phyloP scores from a whole-genome alignment of 768 basidiomycete species.

The Boletus barrowsii region DNA sequence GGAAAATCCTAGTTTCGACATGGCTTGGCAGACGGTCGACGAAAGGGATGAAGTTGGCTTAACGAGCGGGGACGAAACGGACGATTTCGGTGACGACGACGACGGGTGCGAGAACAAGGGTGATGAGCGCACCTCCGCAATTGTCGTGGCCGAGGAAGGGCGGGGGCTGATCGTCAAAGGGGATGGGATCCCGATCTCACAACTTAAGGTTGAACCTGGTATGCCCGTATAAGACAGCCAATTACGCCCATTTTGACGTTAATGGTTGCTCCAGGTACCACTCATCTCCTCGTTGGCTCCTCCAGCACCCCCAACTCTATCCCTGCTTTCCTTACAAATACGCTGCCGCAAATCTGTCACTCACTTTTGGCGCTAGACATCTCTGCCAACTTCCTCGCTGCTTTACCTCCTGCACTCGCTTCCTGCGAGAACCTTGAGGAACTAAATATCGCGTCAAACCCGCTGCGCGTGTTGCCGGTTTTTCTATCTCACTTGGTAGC shows the following conservation, averaged over 20 bases:
- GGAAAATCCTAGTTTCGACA: slow-evolving; percentile 72
- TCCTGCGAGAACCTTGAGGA: slow-evolving; percentile 84
- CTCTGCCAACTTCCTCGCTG: slow-evolving; percentile 80
- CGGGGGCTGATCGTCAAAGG: slow-evolving; percentile 79
- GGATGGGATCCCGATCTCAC: slow-evolving; percentile 54
- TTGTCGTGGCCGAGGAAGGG: slow-evolving; percentile 80
- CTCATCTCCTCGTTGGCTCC: slow-evolving; percentile 88
- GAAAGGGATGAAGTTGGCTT: slow-evolving; percentile 65
- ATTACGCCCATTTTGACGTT: not conserved
- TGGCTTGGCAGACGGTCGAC: slow-evolving; percentile 71
- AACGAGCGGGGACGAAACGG: slow-evolving; percentile 52
- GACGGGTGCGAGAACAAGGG: slow-evolving; percentile 49
- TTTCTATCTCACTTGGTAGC: slow-evolving; percentile 76
- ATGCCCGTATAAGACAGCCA: slow-evolving; percentile 21
- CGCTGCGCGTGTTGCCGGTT: slow-evolving; percentile 84
- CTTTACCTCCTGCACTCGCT: slow-evolving; percentile 80
- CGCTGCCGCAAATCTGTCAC: slow-evolving; percentile 68
- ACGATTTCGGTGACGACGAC: slow-evolving; percentile 50
- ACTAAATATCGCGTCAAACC: slow-evolving; percentile 89
- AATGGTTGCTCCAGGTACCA: slow-evolving; percentile 60
- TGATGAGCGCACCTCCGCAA: slow-evolving; percentile 73
- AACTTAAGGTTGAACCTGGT: slow-evolving; percentile 75
- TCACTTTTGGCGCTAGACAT: slow-evolving; percentile 92
- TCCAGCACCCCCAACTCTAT: slow-evolving; percentile 75
- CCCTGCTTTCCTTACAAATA: slow-evolving; percentile 66